Evolutionary conservation across 2,329 filamentous ascomycete species (phyloP).

Genomic region (Ophiognomonia clavigignenti-juglandacearum): DNA sequence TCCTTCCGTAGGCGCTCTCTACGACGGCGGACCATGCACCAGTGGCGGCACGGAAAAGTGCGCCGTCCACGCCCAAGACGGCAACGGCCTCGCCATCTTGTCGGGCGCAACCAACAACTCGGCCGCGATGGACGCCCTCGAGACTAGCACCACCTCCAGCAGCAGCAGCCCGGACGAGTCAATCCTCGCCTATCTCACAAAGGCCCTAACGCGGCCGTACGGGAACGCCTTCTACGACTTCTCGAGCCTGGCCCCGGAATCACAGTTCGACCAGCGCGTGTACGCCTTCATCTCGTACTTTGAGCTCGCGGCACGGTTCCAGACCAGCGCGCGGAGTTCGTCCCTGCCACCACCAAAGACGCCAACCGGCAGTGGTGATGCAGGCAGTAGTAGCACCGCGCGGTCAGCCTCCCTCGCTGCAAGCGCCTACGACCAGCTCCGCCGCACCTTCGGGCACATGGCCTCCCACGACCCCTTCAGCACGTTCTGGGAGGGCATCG

Average conservation of each 20-base stretch:
- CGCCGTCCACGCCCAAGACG: constrained; percentile 42
- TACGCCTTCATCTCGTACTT: constrained; percentile 51
- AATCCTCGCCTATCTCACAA: constrained; percentile 36
- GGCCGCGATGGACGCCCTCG: constrained; percentile 1
- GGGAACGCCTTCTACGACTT: constrained; percentile 50
- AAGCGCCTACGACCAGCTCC: constrained; percentile 38
- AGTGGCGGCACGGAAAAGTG: constrained; percentile 23
- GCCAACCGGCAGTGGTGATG: too few relatives aligned
- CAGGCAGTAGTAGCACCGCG: background rate
- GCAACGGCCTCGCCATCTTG: constrained; percentile 43
- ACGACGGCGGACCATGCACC: constrained; percentile 33
- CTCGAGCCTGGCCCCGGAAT: constrained; percentile 26
- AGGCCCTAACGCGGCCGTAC: constrained; percentile 31
- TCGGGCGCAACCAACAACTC: constrained; percentile 27
- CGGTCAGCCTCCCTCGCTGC: background rate
- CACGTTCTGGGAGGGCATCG: constrained; percentile 50
- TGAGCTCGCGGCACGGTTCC: constrained; percentile 45
- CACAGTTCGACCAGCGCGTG: constrained; percentile 38
- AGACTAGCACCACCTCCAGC: too few relatives aligned
- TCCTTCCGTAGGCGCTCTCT: constrained; percentile 35
- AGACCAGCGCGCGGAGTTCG: constrained; percentile 15
- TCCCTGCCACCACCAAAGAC: too few relatives aligned
- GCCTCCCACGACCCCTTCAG: constrained; percentile 36
- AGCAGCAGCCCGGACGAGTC: too few relatives aligned
- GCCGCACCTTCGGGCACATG: constrained; percentile 47